Percentiles rank a stretch among this genome's conserved stretches.
Conservation (phyloP, 352 stramenopile species). For the Pythium sp. region DNA sequence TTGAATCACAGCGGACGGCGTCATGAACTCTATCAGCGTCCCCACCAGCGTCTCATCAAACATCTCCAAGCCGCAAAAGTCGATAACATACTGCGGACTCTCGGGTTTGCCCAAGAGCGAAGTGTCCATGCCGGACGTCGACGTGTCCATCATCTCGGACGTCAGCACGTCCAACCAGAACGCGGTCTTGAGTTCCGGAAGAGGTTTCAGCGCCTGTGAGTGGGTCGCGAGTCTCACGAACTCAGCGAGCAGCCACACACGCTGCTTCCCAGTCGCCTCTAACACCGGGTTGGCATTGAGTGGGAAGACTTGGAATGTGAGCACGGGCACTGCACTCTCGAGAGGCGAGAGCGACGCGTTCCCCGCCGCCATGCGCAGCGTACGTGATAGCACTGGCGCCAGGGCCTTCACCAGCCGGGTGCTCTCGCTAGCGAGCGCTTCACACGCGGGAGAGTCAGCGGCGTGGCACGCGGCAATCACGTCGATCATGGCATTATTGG, state of each 20-base stretch:
- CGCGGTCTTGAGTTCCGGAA: background rate
- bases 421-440: background rate
- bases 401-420: background rate
- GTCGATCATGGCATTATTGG: background rate
- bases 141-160: constrained; percentile 8
- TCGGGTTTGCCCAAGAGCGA: background rate
- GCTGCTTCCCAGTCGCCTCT: background rate
- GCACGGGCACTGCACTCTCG: background rate
- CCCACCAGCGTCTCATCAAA: background rate
- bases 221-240: constrained; percentile 1
- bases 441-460: background rate
- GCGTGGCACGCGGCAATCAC: background rate
- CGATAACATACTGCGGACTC: constrained; percentile 5
- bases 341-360: constrained; percentile 6
- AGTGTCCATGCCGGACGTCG: constrained; percentile 2
- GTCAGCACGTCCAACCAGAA: background rate
- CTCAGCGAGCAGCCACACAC: background rate
- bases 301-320: constrained; percentile 3
- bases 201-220: background rate
- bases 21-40: background rate
- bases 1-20: background rate
- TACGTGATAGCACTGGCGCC: background rate
- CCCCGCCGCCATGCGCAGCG: constrained; percentile 5
- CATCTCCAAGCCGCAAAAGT: constrained; percentile 1
- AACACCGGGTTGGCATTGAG: background rate